Evolutionary conservation across 2,329 filamentous ascomycete species (phyloP).

Genomic region (Phyllosticta citrichinensis): DNA sequence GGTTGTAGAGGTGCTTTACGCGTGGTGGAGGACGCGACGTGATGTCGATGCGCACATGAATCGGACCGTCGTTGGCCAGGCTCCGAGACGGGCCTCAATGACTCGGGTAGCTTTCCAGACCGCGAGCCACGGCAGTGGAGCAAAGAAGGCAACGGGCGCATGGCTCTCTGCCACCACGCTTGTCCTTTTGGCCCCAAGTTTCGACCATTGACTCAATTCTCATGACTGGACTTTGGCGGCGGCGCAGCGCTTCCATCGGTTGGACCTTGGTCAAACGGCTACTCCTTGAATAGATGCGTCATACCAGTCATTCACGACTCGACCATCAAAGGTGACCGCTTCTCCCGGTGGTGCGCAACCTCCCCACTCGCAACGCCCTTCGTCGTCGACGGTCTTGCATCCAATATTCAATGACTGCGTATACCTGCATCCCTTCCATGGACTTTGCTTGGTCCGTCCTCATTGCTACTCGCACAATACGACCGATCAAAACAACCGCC

Average conservation of each 20-base stretch:
- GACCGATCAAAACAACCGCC: neutral
- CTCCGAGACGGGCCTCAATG: neutral
- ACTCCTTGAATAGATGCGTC: neutral
- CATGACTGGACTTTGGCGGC: neutral
- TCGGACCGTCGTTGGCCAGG: neutral
- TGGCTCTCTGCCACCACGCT: neutral
- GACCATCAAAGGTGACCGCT: neutral
- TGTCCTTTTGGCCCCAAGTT: neutral
- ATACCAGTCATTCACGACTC: neutral
- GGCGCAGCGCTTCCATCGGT: too few relatives aligned
- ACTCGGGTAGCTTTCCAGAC: neutral
- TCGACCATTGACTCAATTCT: neutral
- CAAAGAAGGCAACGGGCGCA: neutral
- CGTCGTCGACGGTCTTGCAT: neutral
- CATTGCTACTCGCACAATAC: conserved; percentile 9
- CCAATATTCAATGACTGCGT: conserved; percentile 8
- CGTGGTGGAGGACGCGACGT: neutral
- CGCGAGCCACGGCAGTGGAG: neutral
- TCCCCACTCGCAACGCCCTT: neutral
- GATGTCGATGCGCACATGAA: neutral
- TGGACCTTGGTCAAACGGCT: neutral
- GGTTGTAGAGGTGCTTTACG: neutral
- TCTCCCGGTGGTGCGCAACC: neutral
- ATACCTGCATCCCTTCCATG: conserved; percentile 3
- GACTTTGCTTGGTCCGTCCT: conserved; percentile 11